Conservation (phyloP, 129 eudicot species). For the Lactuca saligna region DNA sequence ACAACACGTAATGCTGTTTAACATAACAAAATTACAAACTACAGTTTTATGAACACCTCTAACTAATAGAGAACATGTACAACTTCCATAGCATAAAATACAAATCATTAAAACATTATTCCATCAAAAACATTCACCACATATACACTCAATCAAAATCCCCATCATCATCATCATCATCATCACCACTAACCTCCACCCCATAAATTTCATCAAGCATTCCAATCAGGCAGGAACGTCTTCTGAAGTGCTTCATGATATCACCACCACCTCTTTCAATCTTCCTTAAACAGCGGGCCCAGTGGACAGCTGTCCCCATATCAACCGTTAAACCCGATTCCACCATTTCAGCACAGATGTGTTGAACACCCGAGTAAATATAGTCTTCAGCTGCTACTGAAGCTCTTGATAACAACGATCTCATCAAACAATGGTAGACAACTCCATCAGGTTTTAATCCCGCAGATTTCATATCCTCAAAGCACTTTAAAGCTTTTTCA, state of each 20-base stretch:
- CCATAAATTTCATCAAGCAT: constrained; percentile 40
- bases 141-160: constrained; percentile 31
- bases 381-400: constrained; percentile 86
- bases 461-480: constrained; percentile 68
- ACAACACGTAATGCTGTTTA: too few species aligned
- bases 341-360: constrained; percentile 70
- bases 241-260: constrained; percentile 84
- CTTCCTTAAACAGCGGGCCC: constrained; percentile 80
- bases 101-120: constrained; percentile 17
- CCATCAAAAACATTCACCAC: constrained; percentile 11
- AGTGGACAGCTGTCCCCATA: constrained; percentile 95
- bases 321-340: constrained; percentile 67
- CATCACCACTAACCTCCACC: constrained; percentile 23
- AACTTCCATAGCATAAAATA: constrained; percentile 25
- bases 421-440: constrained; percentile 92
- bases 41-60: too few species aligned
- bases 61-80: too few species aligned
- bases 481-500: constrained; percentile 84
- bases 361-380: constrained; percentile 54
- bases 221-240: constrained; percentile 98
- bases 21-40: too few species aligned
- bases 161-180: constrained; percentile 15
- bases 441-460: constrained; percentile 84
- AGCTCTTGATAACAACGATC: constrained; percentile 81
- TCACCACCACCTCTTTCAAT: constrained; percentile 82